phyloP scores from a whole-genome alignment of 208 protist genomes.

The Leishmania gerbilli region DNA sequence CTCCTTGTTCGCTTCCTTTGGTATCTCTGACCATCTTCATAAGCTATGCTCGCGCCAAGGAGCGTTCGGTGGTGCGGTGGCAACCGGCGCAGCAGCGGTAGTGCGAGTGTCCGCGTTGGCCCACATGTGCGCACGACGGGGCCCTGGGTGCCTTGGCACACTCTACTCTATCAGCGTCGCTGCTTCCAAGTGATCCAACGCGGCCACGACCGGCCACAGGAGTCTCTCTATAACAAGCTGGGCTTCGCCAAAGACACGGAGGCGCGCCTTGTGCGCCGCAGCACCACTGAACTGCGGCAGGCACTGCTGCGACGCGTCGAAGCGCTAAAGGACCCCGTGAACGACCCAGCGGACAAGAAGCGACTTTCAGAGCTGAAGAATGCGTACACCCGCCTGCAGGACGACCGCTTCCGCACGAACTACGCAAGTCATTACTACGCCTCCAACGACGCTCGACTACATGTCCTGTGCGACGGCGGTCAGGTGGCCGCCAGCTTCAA shows the following conservation, averaged over 20 bases:
- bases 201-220: constrained; percentile 62
- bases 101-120: neutral
- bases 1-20: neutral
- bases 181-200: constrained; percentile 57
- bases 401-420: constrained; percentile 55
- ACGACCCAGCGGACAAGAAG: constrained; percentile 43
- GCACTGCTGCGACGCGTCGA: constrained; percentile 65
- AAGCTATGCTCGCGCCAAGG: neutral
- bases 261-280: constrained; percentile 55
- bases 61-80: neutral
- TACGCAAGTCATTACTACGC: constrained; percentile 69
- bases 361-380: constrained; percentile 53
- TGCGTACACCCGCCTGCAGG: constrained; percentile 60
- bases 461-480: constrained; percentile 76
- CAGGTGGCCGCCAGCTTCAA: constrained; percentile 81
- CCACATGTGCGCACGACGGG: neutral
- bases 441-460: constrained; percentile 80
- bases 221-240: constrained; percentile 67
- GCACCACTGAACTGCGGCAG: constrained; percentile 60
- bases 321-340: constrained; percentile 57
- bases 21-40: neutral
- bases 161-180: constrained; percentile 12
- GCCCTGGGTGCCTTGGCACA: neutral
- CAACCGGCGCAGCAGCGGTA: neutral
- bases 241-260: constrained; percentile 73